phyloP scores from a whole-genome alignment of 192 early-diverging fungal genomes.

The Thoreauomyces humboldtii region DNA sequence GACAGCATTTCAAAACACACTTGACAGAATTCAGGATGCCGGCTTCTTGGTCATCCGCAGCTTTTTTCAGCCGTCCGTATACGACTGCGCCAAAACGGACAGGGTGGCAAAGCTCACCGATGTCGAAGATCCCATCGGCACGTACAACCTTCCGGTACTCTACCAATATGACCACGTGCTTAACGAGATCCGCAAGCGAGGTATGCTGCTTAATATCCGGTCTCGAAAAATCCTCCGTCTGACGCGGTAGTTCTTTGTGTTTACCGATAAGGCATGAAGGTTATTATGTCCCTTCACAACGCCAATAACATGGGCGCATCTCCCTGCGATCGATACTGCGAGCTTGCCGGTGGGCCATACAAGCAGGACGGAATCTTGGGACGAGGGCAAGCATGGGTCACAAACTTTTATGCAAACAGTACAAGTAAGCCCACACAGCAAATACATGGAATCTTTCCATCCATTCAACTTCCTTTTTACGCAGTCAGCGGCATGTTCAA shows the following conservation, averaged over 20 bases:
- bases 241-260: too few relatives aligned
- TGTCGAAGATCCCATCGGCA: constrained; percentile 3
- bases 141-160: background rate
- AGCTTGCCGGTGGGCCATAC: background rate
- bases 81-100: constrained; percentile 7
- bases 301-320: background rate
- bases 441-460: too few relatives aligned
- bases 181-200: background rate
- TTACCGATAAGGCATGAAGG: background rate
- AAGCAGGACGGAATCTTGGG: background rate
- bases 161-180: background rate
- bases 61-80: background rate
- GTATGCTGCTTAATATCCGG: background rate
- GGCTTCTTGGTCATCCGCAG: background rate
- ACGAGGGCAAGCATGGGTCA: too few relatives aligned
- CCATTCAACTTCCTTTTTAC: too few relatives aligned
- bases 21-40: background rate
- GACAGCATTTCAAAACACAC: background rate
- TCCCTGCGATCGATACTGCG: background rate
- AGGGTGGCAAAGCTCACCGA: background rate
- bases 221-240: background rate
- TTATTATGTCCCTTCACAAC: background rate
- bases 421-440: too few relatives aligned
- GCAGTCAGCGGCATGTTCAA: too few relatives aligned
- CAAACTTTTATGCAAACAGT: too few relatives aligned